Evolutionary conservation across 257 asterid species (phyloP).

Genomic region (Solanum neorickii): DNA sequence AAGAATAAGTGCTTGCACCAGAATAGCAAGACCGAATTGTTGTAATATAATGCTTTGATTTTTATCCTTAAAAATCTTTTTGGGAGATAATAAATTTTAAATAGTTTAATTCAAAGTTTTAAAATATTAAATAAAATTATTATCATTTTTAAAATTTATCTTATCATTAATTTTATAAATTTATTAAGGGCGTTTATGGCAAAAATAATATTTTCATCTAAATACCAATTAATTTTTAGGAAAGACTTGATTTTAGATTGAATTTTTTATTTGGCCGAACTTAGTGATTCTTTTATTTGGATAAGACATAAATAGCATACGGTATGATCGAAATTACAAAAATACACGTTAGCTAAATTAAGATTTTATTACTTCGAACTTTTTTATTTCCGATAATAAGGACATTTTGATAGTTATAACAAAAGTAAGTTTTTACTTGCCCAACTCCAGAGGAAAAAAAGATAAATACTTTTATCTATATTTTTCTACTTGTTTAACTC

Average conservation of each 20-base stretch:
- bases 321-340: too few species aligned
- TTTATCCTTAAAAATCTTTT: too few species aligned
- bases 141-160: background rate
- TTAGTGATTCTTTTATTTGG: background rate
- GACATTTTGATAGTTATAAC: background rate
- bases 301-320: background rate
- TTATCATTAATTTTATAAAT: background rate
- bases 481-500: background rate
- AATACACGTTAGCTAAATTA: too few species aligned
- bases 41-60: background rate
- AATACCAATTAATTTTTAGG: background rate
- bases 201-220: background rate
- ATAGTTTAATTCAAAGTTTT: too few species aligned
- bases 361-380: rapidly evolving
- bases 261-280: background rate
- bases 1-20: background rate
- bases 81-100: background rate
- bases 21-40: too few species aligned
- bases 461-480: too few species aligned
- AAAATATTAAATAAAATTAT: too few species aligned
- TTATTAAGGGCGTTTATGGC: background rate
- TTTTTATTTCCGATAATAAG: background rate
- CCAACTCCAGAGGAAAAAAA: background rate
- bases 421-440: background rate
- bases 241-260: background rate